Percentiles rank a stretch among this genome's conserved stretches.
Evolutionary conservation across 2,329 filamentous ascomycete species (phyloP).

Genomic region (Aspergillus hortae): DNA sequence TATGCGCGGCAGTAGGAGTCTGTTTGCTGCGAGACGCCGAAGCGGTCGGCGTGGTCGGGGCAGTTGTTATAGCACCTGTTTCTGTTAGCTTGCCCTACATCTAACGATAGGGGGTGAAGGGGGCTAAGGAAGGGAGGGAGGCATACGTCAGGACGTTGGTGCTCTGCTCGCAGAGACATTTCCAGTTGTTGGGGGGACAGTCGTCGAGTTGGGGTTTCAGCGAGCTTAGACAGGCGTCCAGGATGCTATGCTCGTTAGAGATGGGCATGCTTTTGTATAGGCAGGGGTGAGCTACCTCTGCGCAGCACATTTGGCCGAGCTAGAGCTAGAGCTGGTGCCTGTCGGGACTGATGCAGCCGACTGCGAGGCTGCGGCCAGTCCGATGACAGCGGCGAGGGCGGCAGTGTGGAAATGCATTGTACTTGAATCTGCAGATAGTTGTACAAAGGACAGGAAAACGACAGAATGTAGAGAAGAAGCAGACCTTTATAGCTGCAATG

Average conservation of each 20-base stretch:
- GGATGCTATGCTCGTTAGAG: slow-evolving; percentile 39
- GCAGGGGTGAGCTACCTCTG: background rate
- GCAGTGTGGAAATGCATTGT: background rate
- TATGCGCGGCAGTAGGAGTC: slow-evolving; percentile 43
- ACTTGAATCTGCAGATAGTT: background rate
- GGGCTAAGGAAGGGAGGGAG: background rate
- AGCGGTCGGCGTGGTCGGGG: slow-evolving; percentile 45
- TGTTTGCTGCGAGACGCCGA: slow-evolving; percentile 30
- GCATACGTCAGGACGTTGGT: slow-evolving; percentile 49
- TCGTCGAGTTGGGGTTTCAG: slow-evolving; percentile 40
- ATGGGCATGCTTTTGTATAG: background rate
- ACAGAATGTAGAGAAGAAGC: background rate
- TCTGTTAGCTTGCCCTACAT: background rate
- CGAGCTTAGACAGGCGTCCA: slow-evolving; percentile 46
- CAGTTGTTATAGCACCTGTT: slow-evolving; percentile 62
- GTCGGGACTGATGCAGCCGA: background rate
- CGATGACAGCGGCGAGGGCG: background rate
- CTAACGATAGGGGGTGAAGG: background rate
- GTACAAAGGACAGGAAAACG: background rate
- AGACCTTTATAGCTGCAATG: background rate
- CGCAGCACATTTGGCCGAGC: background rate
- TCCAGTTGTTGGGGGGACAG: slow-evolving; percentile 49
- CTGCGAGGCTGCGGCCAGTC: background rate
- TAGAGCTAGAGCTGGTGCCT: background rate
- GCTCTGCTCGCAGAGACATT: slow-evolving; percentile 58